These are phyloP conservation scores for Urochloa ruziziensis DNA, from an alignment of 176 grass and related monocot species.

Conservation along the genomic window DNA sequence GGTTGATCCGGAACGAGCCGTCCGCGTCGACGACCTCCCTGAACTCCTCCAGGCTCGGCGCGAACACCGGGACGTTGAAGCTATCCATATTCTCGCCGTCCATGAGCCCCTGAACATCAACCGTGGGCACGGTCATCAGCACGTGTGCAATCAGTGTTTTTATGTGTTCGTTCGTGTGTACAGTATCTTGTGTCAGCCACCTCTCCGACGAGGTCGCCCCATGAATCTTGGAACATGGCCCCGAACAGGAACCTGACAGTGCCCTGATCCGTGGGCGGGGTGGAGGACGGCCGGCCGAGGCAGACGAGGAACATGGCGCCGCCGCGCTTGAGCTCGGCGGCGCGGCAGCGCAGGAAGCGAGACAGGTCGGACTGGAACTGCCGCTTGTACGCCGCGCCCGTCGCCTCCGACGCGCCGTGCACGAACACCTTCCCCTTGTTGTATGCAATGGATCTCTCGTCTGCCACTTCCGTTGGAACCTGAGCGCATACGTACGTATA, in stretches of 20 bases:
- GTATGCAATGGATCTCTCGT: conserved; percentile 9
- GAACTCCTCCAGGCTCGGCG: conserved; percentile 26
- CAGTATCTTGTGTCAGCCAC: conserved; percentile 8
- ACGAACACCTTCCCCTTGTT: conserved; percentile 36
- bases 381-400: conserved; percentile 18
- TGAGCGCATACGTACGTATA: no score
- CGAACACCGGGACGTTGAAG: conserved; percentile 37
- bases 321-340: conserved; percentile 23
- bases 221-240: conserved; percentile 20
- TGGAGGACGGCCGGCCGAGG: background rate
- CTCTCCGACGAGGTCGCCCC: conserved; percentile 35
- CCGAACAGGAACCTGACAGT: background rate
- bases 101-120: background rate
- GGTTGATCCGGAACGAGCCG: conserved; percentile 19
- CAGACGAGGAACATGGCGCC: conserved; percentile 30
- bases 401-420: conserved; percentile 32
- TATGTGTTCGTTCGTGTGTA: no score
- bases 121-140: no score
- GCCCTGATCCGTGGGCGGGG: background rate
- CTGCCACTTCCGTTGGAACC: conserved; percentile 1
- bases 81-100: conserved; percentile 14
- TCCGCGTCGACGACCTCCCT: background rate
- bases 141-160: no score
- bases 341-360: conserved; percentile 18
- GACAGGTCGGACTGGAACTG: conserved; percentile 27